Evolutionary conservation across 169 alveolate genomes (phyloP).

Genomic region (Eimeria tenella): DNA sequence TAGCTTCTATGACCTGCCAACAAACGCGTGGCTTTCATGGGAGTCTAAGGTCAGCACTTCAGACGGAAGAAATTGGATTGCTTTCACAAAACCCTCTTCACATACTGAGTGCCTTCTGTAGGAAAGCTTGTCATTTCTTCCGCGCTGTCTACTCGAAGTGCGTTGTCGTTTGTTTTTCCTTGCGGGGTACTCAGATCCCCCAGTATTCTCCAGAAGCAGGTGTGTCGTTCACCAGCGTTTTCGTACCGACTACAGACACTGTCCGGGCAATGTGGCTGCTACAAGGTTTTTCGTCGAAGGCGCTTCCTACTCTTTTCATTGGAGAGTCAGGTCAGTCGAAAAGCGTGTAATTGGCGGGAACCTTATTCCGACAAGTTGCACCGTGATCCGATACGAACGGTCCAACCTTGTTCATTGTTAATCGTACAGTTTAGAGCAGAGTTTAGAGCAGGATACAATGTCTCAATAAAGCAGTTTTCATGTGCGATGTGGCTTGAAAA

Average conservation of each 20-base stretch:
- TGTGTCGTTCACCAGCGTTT: conserved; percentile 92
- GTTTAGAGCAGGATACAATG: too few relatives aligned
- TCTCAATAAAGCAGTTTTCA: not conserved
- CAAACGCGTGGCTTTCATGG: conserved; percentile 84
- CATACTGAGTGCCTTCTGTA: not conserved
- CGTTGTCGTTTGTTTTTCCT: not conserved
- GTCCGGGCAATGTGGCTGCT: conserved; percentile 91
- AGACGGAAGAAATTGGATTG: not conserved
- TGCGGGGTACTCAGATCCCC: conserved; percentile 43
- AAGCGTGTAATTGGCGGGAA: not conserved
- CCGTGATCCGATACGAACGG: too few relatives aligned
- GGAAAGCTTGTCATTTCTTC: not conserved
- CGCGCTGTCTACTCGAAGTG: not conserved
- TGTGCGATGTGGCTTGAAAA: not conserved
- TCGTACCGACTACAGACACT: conserved; percentile 96
- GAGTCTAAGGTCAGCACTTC: conserved; percentile 76
- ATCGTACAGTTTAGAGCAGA: too few relatives aligned
- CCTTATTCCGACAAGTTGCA: not conserved
- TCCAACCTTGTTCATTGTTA: too few relatives aligned
- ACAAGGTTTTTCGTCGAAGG: conserved; percentile 86
- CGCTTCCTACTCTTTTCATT: conserved; percentile 93
- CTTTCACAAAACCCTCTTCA: not conserved
- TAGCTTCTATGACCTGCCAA: conserved; percentile 87
- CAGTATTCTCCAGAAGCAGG: conserved; percentile 87
- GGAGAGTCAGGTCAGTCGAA: conserved; percentile 92